phyloP scores from a whole-genome alignment of 73 alveolate species.

The Stentor roeselii region DNA sequence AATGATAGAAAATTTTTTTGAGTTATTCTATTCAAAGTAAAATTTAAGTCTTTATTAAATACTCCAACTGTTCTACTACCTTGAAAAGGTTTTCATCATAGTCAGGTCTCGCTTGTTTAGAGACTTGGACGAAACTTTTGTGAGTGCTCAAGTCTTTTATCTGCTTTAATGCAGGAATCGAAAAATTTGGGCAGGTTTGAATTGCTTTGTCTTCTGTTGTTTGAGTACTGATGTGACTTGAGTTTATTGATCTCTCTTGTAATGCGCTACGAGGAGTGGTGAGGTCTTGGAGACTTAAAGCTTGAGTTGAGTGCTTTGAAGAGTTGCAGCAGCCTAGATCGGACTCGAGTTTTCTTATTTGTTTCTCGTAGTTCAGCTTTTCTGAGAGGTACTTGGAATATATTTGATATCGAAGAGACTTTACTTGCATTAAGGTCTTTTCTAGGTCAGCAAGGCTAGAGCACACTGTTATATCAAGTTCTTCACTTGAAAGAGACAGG shows the following conservation, averaged over 20 bases:
- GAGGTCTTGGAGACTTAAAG: not conserved
- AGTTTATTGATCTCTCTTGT: not conserved
- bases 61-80: not conserved
- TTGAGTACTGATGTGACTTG: not conserved
- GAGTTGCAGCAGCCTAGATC: not conserved
- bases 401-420: not conserved
- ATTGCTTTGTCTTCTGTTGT: not conserved
- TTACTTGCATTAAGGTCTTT: not conserved
- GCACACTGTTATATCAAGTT: not conserved
- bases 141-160: not conserved
- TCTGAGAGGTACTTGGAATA: not conserved
- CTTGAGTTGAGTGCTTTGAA: not conserved
- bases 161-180: not conserved
- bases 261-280: not conserved
- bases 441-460: conserved; percentile 3
- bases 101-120: not conserved
- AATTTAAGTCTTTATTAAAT: no score
- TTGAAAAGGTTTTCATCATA: conserved; percentile 25
- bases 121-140: not conserved
- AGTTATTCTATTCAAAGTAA: no score
- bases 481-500: not conserved
- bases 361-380: conserved; percentile 4
- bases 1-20: no score
- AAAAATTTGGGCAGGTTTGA: not conserved
- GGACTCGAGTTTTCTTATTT: not conserved